phyloP scores from a whole-genome alignment of 345 rosid species.

The Nephelium lappaceum region DNA sequence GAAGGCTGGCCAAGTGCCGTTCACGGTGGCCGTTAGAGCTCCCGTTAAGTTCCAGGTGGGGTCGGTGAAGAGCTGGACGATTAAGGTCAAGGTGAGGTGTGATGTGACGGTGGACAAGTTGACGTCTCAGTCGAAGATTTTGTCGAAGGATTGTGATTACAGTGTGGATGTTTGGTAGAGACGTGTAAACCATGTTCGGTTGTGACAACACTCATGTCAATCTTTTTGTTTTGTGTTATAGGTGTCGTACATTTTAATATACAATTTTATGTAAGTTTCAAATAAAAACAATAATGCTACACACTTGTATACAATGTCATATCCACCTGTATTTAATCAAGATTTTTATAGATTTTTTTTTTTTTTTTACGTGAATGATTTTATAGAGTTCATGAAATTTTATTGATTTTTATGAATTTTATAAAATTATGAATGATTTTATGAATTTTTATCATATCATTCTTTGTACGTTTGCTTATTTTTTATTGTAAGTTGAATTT shows the following conservation, averaged over 20 bases:
- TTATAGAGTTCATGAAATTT: too few relatives aligned
- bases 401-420: too few relatives aligned
- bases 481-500: too few relatives aligned
- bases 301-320: too few relatives aligned
- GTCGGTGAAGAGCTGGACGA: constrained; percentile 73
- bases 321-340: too few relatives aligned
- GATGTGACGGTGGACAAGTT: constrained; percentile 73
- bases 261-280: too few relatives aligned
- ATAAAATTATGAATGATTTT: too few relatives aligned
- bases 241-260: neutral
- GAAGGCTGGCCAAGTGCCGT: constrained; percentile 53
- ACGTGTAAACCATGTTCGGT: constrained; percentile 11
- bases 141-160: constrained; percentile 57
- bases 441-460: too few relatives aligned
- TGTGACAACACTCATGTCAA: neutral
- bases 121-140: constrained; percentile 54
- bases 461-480: too few relatives aligned
- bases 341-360: too few relatives aligned
- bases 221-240: neutral
- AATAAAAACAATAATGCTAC: too few relatives aligned
- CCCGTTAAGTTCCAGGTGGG: constrained; percentile 74
- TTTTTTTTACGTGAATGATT: too few relatives aligned
- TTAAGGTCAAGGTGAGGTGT: constrained; percentile 65
- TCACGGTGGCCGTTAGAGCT: constrained; percentile 51
- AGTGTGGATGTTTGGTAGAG: constrained; percentile 60